Conservation (phyloP, 805 yeast genomes). For the Candida patagonica region DNA sequence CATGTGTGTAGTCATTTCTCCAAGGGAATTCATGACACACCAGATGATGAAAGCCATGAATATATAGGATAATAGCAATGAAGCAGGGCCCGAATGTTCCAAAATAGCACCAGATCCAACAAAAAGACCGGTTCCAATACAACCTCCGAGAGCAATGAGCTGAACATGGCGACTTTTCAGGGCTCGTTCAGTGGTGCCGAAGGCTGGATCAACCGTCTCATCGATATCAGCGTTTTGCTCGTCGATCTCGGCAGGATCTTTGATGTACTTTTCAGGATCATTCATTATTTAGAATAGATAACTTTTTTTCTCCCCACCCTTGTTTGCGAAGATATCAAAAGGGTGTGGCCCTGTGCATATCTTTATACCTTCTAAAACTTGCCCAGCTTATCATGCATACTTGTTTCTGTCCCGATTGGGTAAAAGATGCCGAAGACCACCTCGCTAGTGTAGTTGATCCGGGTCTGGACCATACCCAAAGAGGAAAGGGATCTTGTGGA, state of each 20-base stretch:
- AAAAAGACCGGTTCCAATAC: constrained; percentile 71
- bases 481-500: too few relatives aligned
- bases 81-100: constrained; percentile 53
- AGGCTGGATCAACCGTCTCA: background rate
- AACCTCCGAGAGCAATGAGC: constrained; percentile 78
- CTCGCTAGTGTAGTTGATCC: too few relatives aligned
- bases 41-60: constrained; percentile 64
- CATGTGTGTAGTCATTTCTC: constrained; percentile 59
- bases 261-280: too few relatives aligned
- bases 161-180: constrained; percentile 52
- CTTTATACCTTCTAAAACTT: too few relatives aligned
- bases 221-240: background rate
- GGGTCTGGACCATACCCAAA: too few relatives aligned
- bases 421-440: too few relatives aligned
- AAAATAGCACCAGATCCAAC: constrained; percentile 73
- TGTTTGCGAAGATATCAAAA: too few relatives aligned
- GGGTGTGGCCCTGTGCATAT: too few relatives aligned
- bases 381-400: too few relatives aligned
- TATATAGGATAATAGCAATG: constrained; percentile 51
- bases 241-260: too few relatives aligned
- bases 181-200: constrained; percentile 18
- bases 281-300: background rate
- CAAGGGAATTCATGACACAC: constrained; percentile 58
- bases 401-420: too few relatives aligned
- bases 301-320: too few relatives aligned